A percentile compares a stretch with the other conserved stretches of the same genome.
Conservation (phyloP, 23 red algal genomes). For the Agarophyton chilense region DNA sequence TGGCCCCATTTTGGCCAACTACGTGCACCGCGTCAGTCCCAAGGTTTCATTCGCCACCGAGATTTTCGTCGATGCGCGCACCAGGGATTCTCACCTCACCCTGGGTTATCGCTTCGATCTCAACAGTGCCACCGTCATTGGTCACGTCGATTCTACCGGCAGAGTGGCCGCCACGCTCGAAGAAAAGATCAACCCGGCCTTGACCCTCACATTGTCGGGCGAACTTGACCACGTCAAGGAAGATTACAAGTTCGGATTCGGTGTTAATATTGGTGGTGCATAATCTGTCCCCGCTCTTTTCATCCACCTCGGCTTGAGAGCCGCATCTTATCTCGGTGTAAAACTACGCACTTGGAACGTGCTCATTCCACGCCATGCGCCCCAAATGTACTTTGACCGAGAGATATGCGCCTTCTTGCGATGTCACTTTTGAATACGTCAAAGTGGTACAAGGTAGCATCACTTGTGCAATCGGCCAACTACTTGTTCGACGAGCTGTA, state of each 20-base stretch:
- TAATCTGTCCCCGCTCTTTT: conserved; percentile 9
- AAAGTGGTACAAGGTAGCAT: too few relatives aligned
- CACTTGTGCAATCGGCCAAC: too few relatives aligned
- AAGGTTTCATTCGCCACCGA: conserved; percentile 83
- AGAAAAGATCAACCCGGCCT: conserved; percentile 89
- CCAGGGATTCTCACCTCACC: conserved; percentile 80
- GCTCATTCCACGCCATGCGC: too few relatives aligned
- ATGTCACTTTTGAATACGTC: too few relatives aligned
- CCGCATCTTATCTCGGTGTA: too few relatives aligned
- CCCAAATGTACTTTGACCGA: too few relatives aligned
- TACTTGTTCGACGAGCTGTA: too few relatives aligned
- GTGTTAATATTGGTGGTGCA: conserved; percentile 79
- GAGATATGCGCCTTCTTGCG: too few relatives aligned
- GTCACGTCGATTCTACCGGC: conserved; percentile 88
- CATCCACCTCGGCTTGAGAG: too few relatives aligned
- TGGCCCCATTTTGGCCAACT: conserved; percentile 87
- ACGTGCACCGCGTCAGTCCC: conserved; percentile 86
- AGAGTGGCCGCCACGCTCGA: conserved; percentile 86
- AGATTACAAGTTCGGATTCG: conserved; percentile 96
- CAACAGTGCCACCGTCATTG: conserved; percentile 76
- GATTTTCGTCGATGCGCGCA: conserved; percentile 86
- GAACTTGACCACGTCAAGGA: conserved; percentile 92
- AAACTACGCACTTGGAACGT: too few relatives aligned
- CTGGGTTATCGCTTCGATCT: conserved; percentile 95
- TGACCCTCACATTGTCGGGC: conserved; percentile 84